Evolutionary conservation across 352 stramenopile species (phyloP).

Genomic region (Phytopythium mirpurense): DNA sequence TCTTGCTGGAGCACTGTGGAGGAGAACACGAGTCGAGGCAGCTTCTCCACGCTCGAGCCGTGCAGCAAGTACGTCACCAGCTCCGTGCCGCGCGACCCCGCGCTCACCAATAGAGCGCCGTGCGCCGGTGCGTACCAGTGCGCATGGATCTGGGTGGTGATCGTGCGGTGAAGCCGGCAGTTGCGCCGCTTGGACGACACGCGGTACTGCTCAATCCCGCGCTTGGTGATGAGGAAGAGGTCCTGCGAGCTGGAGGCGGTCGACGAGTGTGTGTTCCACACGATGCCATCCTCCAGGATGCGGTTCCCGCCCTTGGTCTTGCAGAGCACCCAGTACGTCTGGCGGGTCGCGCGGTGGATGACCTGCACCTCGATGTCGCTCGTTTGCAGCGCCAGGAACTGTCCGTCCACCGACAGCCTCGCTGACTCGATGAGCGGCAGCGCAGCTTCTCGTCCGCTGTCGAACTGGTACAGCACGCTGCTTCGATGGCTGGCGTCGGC

Average conservation of each 20-base stretch:
- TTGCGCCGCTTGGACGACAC: slow-evolving; percentile 50
- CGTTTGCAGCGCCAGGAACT: slow-evolving; percentile 73
- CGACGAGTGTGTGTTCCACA: slow-evolving; percentile 61
- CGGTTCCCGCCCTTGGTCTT: slow-evolving; percentile 57
- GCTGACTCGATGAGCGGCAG: slow-evolving; percentile 26
- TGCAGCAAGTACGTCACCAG: slow-evolving; percentile 68
- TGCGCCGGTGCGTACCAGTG: slow-evolving; percentile 71
- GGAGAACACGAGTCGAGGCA: slow-evolving; percentile 70
- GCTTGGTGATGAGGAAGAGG: slow-evolving; percentile 67
- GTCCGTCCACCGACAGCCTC: slow-evolving; percentile 52
- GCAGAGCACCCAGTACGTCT: slow-evolving; percentile 70
- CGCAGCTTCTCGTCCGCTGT: slow-evolving; percentile 1
- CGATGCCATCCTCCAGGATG: slow-evolving; percentile 45
- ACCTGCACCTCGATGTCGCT: slow-evolving; percentile 84
- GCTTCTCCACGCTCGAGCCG: slow-evolving; percentile 53
- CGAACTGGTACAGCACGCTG: not conserved
- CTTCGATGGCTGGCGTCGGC: not conserved
- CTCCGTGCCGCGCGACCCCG: slow-evolving; percentile 69
- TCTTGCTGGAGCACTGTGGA: slow-evolving; percentile 41
- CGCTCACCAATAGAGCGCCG: slow-evolving; percentile 62
- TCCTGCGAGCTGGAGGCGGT: slow-evolving; percentile 51
- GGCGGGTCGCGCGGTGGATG: slow-evolving; percentile 31
- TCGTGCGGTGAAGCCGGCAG: slow-evolving; percentile 48
- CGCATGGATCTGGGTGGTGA: slow-evolving; percentile 56
- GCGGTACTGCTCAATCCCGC: slow-evolving; percentile 74